Evolutionary conservation across 345 rosid species (phyloP).

Genomic region (Dipteronia sinensis): DNA sequence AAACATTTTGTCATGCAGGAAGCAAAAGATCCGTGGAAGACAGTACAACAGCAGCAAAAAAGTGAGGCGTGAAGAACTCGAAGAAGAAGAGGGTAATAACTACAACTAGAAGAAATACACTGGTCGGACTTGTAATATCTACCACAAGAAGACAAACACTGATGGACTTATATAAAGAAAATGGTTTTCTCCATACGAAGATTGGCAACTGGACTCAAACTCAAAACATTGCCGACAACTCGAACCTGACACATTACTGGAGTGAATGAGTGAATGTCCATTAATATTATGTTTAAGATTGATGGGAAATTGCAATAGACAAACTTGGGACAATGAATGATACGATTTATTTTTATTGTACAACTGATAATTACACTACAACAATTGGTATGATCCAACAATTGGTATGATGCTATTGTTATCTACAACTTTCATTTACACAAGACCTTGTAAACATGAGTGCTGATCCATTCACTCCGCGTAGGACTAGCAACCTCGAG

Average conservation of each 20-base stretch:
- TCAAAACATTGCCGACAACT: too few species aligned
- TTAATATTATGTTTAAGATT: too few species aligned
- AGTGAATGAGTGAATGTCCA: too few species aligned
- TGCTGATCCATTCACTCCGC: slow-evolving; percentile 86
- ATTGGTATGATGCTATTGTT: background rate
- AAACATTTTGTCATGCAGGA: slow-evolving; percentile 50
- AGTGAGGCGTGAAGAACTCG: slow-evolving; percentile 96
- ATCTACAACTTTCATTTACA: slow-evolving; percentile 26
- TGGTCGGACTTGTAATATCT: slow-evolving; percentile 94
- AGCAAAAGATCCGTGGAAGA: slow-evolving; percentile 91
- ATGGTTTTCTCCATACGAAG: background rate
- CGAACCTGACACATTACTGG: too few species aligned
- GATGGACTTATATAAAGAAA: slow-evolving; percentile 85
- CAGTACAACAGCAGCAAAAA: slow-evolving; percentile 80
- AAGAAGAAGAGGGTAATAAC: slow-evolving; percentile 97
- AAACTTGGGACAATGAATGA: background rate
- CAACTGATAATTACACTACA: background rate
- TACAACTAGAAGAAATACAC: slow-evolving; percentile 96
- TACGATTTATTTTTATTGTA: background rate
- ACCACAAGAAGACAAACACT: slow-evolving; percentile 92
- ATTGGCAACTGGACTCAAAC: too few species aligned
- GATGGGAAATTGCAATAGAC: too few species aligned
- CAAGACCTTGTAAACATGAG: slow-evolving; percentile 66
- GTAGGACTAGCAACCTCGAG: slow-evolving; percentile 69
- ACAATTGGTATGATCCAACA: background rate